Evolutionary conservation across 306 rosid genomes (phyloP).

Genomic region (Lathyrus oleraceus): DNA sequence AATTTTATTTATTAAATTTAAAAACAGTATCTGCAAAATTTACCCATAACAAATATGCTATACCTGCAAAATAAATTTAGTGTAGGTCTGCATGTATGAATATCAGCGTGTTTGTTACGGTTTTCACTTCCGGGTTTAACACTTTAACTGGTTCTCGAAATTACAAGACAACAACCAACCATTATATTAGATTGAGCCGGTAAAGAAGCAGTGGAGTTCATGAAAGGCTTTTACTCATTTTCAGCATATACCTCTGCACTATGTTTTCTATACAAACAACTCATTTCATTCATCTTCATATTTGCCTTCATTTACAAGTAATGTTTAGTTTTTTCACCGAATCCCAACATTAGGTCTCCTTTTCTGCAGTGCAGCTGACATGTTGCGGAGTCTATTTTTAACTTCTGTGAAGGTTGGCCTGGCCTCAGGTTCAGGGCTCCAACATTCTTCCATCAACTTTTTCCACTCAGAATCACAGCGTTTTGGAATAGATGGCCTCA

Average conservation of each 20-base stretch:
- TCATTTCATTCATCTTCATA: not conserved
- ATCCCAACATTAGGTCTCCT: constrained; percentile 44
- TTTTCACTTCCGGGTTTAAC: too few relatives aligned
- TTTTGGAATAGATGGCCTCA: constrained; percentile 86
- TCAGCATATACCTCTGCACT: constrained; percentile 28
- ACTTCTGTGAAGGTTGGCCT: constrained; percentile 84
- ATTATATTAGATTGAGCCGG: not conserved
- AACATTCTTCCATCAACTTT: constrained; percentile 84
- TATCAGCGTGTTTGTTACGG: too few relatives aligned
- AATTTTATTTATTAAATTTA: too few relatives aligned
- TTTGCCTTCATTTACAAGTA: constrained; percentile 40
- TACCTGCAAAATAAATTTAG: too few relatives aligned
- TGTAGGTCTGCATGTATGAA: too few relatives aligned
- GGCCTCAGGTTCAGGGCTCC: constrained; percentile 76
- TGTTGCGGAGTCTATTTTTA: constrained; percentile 62
- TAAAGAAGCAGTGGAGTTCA: not conserved
- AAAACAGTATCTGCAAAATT: too few relatives aligned
- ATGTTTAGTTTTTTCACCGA: constrained; percentile 37
- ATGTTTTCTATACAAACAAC: constrained; percentile 37
- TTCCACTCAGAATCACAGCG: constrained; percentile 86
- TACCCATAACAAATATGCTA: too few relatives aligned
- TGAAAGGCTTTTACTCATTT: constrained; percentile 28
- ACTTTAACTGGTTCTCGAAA: too few relatives aligned
- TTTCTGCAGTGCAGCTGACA: constrained; percentile 63
- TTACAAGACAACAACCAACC: too few relatives aligned